phyloP scores from a whole-genome alignment of 2,329 filamentous ascomycete species.

The Gremmenia infestans region DNA sequence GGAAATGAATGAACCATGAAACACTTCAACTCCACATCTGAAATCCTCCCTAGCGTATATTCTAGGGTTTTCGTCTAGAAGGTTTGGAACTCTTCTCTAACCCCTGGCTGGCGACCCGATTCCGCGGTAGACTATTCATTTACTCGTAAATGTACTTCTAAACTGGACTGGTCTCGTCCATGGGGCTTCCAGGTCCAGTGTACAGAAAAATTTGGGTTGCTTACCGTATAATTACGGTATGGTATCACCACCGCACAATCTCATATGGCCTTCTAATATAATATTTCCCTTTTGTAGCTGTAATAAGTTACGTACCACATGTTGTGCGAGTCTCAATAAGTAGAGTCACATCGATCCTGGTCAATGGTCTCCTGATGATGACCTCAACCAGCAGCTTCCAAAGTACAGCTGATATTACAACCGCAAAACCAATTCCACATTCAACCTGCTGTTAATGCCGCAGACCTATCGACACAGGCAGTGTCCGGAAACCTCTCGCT shows the following conservation, averaged over 20 bases:
- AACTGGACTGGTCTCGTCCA: not conserved
- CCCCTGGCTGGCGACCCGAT: slow-evolving; percentile 14
- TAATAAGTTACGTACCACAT: too few relatives aligned
- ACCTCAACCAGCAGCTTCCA: not conserved
- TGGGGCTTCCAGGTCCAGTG: not conserved
- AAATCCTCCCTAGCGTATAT: not conserved
- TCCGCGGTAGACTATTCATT: slow-evolving; percentile 13
- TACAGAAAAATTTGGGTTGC: too few relatives aligned
- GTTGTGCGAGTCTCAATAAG: not conserved
- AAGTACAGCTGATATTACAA: not conserved
- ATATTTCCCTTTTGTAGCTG: too few relatives aligned
- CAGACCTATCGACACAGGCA: too few relatives aligned
- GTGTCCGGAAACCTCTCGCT: too few relatives aligned
- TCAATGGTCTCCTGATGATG: not conserved
- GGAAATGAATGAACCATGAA: not conserved
- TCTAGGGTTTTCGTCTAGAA: slow-evolving; percentile 11
- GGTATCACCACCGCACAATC: too few relatives aligned
- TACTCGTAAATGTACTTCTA: not conserved
- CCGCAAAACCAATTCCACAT: not conserved
- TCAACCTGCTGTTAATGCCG: too few relatives aligned
- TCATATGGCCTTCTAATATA: too few relatives aligned
- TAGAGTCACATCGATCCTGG: not conserved
- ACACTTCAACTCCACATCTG: not conserved
- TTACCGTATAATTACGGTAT: too few relatives aligned
- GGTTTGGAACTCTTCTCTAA: slow-evolving; percentile 12